Evolutionary conservation across 1,284 basidiomycete species (phyloP), one percentile per base, ranked within the genome.

Genomic region (Tilletia caries): DNA sequence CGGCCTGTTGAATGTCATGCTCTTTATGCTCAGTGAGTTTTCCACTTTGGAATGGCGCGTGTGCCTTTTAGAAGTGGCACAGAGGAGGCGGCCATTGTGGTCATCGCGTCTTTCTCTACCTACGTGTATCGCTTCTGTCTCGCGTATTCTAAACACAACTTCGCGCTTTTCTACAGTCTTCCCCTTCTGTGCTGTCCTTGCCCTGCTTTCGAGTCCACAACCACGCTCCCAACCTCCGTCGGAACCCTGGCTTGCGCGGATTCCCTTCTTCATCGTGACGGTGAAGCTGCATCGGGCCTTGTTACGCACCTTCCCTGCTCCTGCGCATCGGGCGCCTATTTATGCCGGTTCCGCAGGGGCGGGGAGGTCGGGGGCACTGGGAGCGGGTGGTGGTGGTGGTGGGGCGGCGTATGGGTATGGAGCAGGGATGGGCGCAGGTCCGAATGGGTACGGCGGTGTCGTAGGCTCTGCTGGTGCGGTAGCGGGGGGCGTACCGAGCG

Each of bases 201-300:
- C 81, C 2, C 75, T 80, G 72, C 75, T 81, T 18, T 75, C 79
- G 15, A 74, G 73, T 32, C 81, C 81, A 0, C 75, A 79, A 62
- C 81, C 81, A 6, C 62, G 72, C 12, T 32, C 6, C 67, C 73
- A 3, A n/a, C 69, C 71, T n/a, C 73, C 81, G 29, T 75, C 78
- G 34, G 43, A 68, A 32, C 68, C 77, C 20, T 64, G 81, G 18
- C 81, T 80, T 15, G 72, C 75, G 13, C 75, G 81, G n/a, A 65
- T 82, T 20, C 77, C 81, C 23, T 65, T 82, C 43, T 82, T 82
- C 48, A 79, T 78, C 76, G 77, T 78, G 15, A 82, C 81, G 18
- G 72, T 78, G 46, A 72, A 73, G 62, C 58, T 62, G 29, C 52
- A 65, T 48, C 65, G 65, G 13, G 25, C 46, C 20, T 41, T 68